Percentiles rank a stretch among this genome's conserved stretches.
Evolutionary conservation across 345 rosid species (phyloP).

Genomic region (Moringa oleifera): DNA sequence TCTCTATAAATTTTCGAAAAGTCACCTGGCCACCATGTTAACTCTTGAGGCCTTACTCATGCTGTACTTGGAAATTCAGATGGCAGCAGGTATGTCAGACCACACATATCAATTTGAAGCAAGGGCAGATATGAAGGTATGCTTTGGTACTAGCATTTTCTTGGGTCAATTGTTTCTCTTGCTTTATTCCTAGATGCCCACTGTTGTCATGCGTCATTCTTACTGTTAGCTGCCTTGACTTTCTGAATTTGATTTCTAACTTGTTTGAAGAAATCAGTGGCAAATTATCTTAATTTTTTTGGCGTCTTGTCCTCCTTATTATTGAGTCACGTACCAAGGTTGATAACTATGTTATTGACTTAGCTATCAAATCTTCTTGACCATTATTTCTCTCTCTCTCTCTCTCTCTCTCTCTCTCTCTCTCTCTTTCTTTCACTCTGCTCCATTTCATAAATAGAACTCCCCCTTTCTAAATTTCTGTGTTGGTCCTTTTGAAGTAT

Average conservation of each 20-base stretch:
- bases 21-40: constrained; percentile 1
- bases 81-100: constrained; percentile 95
- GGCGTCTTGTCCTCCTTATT: background rate
- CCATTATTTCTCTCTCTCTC: too few relatives aligned
- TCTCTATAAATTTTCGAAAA: background rate
- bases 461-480: too few relatives aligned
- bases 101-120: constrained; percentile 54
- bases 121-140: constrained; percentile 76
- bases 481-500: too few relatives aligned
- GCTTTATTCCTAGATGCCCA: background rate
- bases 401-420: too few relatives aligned
- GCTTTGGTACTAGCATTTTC: background rate
- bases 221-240: too few relatives aligned
- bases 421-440: too few relatives aligned
- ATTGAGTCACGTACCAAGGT: background rate
- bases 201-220: too few relatives aligned
- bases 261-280: too few relatives aligned
- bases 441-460: too few relatives aligned
- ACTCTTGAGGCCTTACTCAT: constrained; percentile 9
- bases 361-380: too few relatives aligned
- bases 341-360: too few relatives aligned
- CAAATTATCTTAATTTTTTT: background rate
- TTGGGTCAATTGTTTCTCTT: background rate
- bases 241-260: too few relatives aligned
- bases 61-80: constrained; percentile 35